Evolutionary conservation across 768 basidiomycete species (phyloP), one percentile per base, ranked within the genome.

Genomic region (Crepidotus variabilis): DNA sequence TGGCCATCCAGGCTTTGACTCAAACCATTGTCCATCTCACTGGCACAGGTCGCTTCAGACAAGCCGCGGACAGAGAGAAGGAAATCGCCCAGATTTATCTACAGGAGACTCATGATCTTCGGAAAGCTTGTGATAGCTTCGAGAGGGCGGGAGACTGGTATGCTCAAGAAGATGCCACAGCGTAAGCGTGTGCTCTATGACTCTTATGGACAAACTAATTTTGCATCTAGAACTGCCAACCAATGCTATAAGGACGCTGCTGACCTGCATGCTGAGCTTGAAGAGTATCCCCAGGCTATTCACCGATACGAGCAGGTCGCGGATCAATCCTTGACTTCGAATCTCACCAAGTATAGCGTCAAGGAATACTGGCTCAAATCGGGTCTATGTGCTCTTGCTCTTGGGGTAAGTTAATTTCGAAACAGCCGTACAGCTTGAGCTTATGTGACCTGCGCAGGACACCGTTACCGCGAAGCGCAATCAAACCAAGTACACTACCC

Each of bases 31-130:
- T 79, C 18, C 86, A 92, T 67, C 83, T 97, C 47, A 91, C 91
- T 9, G 72, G 90, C 61, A 78, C 79, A 24, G 97, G 97, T 51
- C 86, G 94, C 55, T 99, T 98, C 78, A 79, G 97, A 51, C 97
- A 99, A 71, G 97, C 97, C 20, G 97, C 96, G 6, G 97, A 99
- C 71, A 78, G 97, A 64, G 94, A 98, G 79, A 98, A 96, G 74
- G 91, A 98, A 75, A 95, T 98, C 61, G 97, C 87, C 2, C 88
- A 92, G 67, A 94, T 98, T 60, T 88, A 93, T 72, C 81, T 94
- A n/a, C 86, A 91, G 59, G 90, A 93, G 61, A 73, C 78, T 45
- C 77, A 85, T 63, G 90, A 97, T 70, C 74, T 95, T 32, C 81
- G 82, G 13, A 89, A 86, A 63, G 94, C 94, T 53, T 92, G 92